phyloP scores from a whole-genome alignment of 345 rosid genomes.

The Zanthoxylum bungeanum region DNA sequence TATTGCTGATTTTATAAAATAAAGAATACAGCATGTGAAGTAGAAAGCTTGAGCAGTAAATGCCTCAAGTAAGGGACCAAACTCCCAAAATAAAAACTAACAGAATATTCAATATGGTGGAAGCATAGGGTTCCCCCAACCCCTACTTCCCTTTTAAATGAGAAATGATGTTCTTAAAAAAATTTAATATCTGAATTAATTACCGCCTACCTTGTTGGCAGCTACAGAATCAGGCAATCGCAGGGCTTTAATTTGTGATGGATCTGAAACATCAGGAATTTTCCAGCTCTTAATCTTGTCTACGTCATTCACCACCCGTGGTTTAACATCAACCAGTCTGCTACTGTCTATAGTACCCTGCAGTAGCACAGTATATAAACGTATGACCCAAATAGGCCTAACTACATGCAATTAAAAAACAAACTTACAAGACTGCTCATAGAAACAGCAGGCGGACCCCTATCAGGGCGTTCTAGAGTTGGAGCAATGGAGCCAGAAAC shows the following conservation, averaged over 20 bases:
- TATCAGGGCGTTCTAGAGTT: conserved; percentile 38
- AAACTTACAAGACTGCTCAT: conserved; percentile 36
- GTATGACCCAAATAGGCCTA: conserved; percentile 10
- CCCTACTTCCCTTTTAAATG: not conserved
- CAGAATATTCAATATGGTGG: not conserved
- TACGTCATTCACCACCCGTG: conserved; percentile 36
- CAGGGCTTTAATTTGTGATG: conserved; percentile 39
- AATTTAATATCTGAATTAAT: not conserved
- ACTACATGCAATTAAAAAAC: conserved; percentile 5
- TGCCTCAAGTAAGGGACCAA: too few relatives aligned
- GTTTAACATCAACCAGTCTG: conserved; percentile 48
- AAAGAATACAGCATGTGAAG: not conserved
- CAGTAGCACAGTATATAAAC: conserved; percentile 7
- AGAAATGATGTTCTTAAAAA: not conserved
- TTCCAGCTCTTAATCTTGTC: conserved; percentile 50
- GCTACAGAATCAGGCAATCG: conserved; percentile 40
- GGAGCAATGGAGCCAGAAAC: conserved; percentile 36
- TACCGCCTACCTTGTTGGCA: conserved; percentile 36
- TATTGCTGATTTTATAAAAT: not conserved
- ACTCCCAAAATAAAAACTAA: not conserved
- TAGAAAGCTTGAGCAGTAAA: not conserved
- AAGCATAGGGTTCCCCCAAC: not conserved
- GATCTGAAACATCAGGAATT: conserved; percentile 39
- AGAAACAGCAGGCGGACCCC: conserved; percentile 36
- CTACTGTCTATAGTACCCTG: conserved; percentile 45